These are phyloP conservation scores for Melanogaster broomeanus DNA, from an alignment of 768 basidiomycete genomes.

Conservation along the genomic window DNA sequence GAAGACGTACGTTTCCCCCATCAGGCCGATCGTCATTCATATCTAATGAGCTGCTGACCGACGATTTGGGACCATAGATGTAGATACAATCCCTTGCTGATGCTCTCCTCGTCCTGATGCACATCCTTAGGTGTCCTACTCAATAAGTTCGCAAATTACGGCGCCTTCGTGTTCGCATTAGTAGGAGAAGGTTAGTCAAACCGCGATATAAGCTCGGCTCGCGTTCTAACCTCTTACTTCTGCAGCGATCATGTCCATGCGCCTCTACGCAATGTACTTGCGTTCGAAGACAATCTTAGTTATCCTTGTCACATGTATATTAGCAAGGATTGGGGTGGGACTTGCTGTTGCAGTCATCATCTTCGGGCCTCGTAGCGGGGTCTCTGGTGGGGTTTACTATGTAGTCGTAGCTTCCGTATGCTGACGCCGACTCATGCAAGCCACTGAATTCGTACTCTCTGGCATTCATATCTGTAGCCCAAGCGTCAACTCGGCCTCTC, in stretches of 20 bases:
- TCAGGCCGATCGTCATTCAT: neutral
- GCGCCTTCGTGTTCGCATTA: slow-evolving; percentile 8
- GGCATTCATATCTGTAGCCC: slow-evolving; percentile 14
- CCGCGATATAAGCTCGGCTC: neutral
- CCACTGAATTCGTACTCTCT: slow-evolving; percentile 17
- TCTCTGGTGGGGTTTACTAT: slow-evolving; percentile 5
- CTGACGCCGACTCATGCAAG: slow-evolving; percentile 1
- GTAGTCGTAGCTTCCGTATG: no score
- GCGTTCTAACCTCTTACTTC: neutral
- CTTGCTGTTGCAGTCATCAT: slow-evolving; percentile 7
- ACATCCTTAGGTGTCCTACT: slow-evolving; percentile 7
- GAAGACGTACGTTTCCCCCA: slow-evolving; percentile 11
- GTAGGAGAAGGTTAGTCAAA: slow-evolving; percentile 11
- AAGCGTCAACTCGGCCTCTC: neutral
- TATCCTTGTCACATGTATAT: slow-evolving; percentile 6
- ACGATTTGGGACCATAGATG: slow-evolving; percentile 5
- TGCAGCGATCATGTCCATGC: slow-evolving; percentile 18
- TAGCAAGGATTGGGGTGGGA: slow-evolving; percentile 7
- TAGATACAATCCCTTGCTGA: neutral
- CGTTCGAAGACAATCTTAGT: slow-evolving; percentile 8
- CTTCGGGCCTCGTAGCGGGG: slow-evolving; percentile 18
- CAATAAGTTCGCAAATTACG: slow-evolving; percentile 13
- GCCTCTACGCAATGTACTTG: slow-evolving; percentile 24
- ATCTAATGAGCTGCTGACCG: neutral
- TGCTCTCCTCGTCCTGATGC: neutral